Base-by-base conservation (phyloP, 257 asterid species). In the Solanum habrochaites region DNA sequence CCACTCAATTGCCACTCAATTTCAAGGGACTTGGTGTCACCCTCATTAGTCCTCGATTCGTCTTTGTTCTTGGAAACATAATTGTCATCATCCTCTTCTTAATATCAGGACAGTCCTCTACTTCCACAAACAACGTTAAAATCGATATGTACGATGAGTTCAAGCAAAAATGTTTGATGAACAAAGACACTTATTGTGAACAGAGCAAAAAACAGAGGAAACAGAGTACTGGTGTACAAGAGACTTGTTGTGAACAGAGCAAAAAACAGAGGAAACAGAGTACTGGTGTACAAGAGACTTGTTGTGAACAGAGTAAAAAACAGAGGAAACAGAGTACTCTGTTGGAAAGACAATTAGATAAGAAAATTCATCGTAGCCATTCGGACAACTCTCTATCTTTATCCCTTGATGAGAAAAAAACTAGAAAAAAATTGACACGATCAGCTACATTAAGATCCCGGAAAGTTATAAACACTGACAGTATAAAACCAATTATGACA, bases 1-100 rank as follows among this genome's bases (percentile, higher is more conserved):
- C 94, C 78, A 23, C 87, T n/a, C 89, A 90, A n/a, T 52, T 94
- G 12, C 88, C 92, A 10, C 39, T 87, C 23, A 87, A 87, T 69
- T 52, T 94, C 90, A 87, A 88, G 91, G 93, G 91, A 31, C 56
- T 94, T 40, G 86, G 94, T 37, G 83, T 73, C n/a, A 62, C 90
- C 11, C 86, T 93, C 25, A 83, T 93, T 23, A 89, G 95, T 90
- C 93, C 98, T 21, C 64, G 88, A 35, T 93, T 92, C 81, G 98
- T 96, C 8, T 96, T 96, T 88, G 43, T 96, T 27, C 3, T 95
- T 25, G 99, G 97, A 13, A 95, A 96, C 94, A 90, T 80, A 27
- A 96, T 96, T 18, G 93, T 96, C 20, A 21, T 93, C 89, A 87
- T 77, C 71, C 91, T 96, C 85, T 90, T 93, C 88, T 43, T 94